Evolutionary conservation across 306 rosid genomes (phyloP).

Genomic region (Hippophae gyantsensis): DNA sequence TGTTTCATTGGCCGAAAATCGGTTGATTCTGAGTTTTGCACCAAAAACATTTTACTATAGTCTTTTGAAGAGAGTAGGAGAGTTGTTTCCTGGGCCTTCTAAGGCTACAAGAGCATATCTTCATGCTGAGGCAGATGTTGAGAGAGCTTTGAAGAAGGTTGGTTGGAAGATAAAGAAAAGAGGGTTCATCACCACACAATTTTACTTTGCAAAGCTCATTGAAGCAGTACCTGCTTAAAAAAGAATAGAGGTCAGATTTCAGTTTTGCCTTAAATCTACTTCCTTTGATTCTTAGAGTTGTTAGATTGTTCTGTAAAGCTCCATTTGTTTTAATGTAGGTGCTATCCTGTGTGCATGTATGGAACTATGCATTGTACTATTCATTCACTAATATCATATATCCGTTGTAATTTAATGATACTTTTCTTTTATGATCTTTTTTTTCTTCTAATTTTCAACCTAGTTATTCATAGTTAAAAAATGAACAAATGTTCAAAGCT

Average conservation of each 20-base stretch:
- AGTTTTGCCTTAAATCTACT: slow-evolving; percentile 26
- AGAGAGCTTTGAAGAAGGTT: slow-evolving; percentile 63
- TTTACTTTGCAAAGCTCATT: slow-evolving; percentile 78
- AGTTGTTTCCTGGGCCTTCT: slow-evolving; percentile 94
- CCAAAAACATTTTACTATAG: slow-evolving; percentile 81
- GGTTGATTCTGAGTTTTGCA: slow-evolving; percentile 81
- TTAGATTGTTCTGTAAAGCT: slow-evolving; percentile 37
- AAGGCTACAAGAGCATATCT: slow-evolving; percentile 96
- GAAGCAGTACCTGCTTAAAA: slow-evolving; percentile 83
- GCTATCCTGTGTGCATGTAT: slow-evolving; percentile 21
- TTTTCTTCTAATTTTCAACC: too few species aligned
- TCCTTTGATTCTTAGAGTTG: slow-evolving; percentile 11
- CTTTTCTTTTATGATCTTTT: too few species aligned
- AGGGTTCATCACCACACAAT: slow-evolving; percentile 72
- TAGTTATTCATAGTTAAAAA: too few species aligned
- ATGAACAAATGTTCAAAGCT: too few species aligned
- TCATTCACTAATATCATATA: background rate
- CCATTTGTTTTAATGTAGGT: slow-evolving; percentile 15
- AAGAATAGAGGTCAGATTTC: slow-evolving; percentile 20
- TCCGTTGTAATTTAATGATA: too few species aligned
- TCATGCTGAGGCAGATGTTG: slow-evolving; percentile 80
- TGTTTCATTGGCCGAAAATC: slow-evolving; percentile 67
- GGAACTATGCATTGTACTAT: slow-evolving; percentile 12
- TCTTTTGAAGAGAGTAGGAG: slow-evolving; percentile 79
- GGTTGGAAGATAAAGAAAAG: slow-evolving; percentile 80